phyloP scores from a whole-genome alignment of 495 filamentous ascomycete genomes.

The Lasiosphaeria miniovina region DNA sequence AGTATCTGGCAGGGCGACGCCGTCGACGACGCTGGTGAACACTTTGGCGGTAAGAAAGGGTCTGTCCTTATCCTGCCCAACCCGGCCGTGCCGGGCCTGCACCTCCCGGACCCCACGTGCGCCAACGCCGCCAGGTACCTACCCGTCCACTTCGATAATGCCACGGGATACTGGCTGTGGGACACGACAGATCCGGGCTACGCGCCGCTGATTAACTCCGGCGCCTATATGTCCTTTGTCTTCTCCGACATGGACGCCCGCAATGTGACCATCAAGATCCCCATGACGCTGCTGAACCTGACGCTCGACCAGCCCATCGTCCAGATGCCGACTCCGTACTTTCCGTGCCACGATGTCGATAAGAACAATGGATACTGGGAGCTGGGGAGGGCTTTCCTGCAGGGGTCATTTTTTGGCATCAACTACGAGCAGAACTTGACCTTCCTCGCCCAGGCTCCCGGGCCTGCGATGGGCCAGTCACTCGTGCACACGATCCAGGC shows the following conservation, averaged over 20 bases:
- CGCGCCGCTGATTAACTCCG: slow-evolving; percentile 32
- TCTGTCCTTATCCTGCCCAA: slow-evolving; percentile 24
- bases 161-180: slow-evolving; percentile 43
- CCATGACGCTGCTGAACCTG: slow-evolving; percentile 47
- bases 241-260: slow-evolving; percentile 21
- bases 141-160: slow-evolving; percentile 36
- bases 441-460: slow-evolving; percentile 20
- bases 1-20: slow-evolving; percentile 23
- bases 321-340: slow-evolving; percentile 5
- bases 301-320: slow-evolving; percentile 31
- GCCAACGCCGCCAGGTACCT: slow-evolving; percentile 40
- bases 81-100: slow-evolving; percentile 41
- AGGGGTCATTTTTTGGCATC: slow-evolving; percentile 18
- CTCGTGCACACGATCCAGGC: neutral
- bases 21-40: neutral
- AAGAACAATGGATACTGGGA: slow-evolving; percentile 1
- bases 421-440: slow-evolving; percentile 10
- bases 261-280: slow-evolving; percentile 48
- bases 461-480: slow-evolving; percentile 13
- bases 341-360: slow-evolving; percentile 13
- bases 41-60: slow-evolving; percentile 8
- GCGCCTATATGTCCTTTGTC: slow-evolving; percentile 38
- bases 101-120: slow-evolving; percentile 45
- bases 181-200: slow-evolving; percentile 33
- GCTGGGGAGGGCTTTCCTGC: slow-evolving; percentile 19